Evolutionary conservation across 257 asterid species (phyloP), one percentile per base, ranked within the genome.

Genomic region (Cinchona pubescens): DNA sequence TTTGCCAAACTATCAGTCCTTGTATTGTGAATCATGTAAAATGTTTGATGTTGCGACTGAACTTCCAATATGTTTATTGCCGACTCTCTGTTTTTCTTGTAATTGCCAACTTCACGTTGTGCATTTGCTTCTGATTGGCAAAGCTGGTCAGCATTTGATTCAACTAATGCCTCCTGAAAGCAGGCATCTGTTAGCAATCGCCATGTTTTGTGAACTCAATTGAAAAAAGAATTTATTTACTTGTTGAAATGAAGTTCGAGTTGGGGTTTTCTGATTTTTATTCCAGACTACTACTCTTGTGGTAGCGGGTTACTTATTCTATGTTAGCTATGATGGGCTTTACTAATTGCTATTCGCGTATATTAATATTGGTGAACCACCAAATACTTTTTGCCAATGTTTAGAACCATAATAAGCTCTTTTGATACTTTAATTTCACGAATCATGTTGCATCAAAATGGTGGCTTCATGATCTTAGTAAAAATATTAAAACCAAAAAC

Each of bases 61-160:
- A 45, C n/a, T n/a, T n/a, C n/a, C n/a, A n/a, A n/a, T n/a, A 78
- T 63, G 71, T 37, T 67, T 69, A 65, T 67, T 55, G n/a, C 49
- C 2, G 65, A 72, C 71, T 45, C 35, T 42, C 30, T 19, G 45
- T 40, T 59, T 23, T 40, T 37, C 46, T 72, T 12, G 35, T 29
- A 1, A 21, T 69, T 18, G 55, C 35, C 37, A 14, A 11, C 25
- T 18, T 29, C 18, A 5, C 15, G 21, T 9, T 23, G 18, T 10
- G n/a, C 0, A 56, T 13, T 67, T 56, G 40, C 4, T 27, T 63
- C 38, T 34, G 43, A 18, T 34, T 35, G 25, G 15, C 69, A 63
- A 40, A 38, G 51, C 59, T 73, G 69, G 27, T 59, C 69, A 59
- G 59, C 59, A 3, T 23, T 53, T 72, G 56, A 49, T 38, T 38